phyloP scores from a whole-genome alignment of 768 basidiomycete species.

The Tylopilus intermedius region DNA sequence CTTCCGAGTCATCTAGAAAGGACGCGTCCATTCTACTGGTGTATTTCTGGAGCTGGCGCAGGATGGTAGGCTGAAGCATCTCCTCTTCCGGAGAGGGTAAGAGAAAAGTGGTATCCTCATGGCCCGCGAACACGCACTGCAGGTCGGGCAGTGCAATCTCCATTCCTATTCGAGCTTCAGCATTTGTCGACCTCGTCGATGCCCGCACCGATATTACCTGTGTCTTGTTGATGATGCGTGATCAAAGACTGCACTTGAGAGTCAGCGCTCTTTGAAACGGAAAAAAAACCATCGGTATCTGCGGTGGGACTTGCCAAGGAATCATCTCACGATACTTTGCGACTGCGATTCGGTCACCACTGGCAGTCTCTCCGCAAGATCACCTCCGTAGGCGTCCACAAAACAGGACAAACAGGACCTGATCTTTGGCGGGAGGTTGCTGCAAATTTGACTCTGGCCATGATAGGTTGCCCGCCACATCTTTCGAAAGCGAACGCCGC shows the following conservation, averaged over 20 bases:
- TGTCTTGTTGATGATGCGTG: slow-evolving; percentile 5
- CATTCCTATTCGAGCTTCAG: not conserved
- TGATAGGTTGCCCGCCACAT: slow-evolving; percentile 59
- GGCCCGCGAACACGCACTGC: not conserved
- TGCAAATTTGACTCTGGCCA: slow-evolving; percentile 32
- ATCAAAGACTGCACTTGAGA: slow-evolving; percentile 1
- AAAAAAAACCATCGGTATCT: slow-evolving; percentile 10
- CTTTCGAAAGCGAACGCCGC: slow-evolving; percentile 50
- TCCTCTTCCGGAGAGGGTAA: slow-evolving; percentile 1
- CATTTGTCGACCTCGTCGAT: not conserved
- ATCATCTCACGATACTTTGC: slow-evolving; percentile 27
- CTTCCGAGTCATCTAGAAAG: not conserved
- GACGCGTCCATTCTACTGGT: slow-evolving; percentile 4
- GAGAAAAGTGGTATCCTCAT: slow-evolving; percentile 14
- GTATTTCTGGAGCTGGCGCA: slow-evolving; percentile 18
- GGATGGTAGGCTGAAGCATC: slow-evolving; percentile 1
- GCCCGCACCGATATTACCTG: slow-evolving; percentile 7
- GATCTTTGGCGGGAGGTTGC: slow-evolving; percentile 39
- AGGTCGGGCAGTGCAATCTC: not conserved
- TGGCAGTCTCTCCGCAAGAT: slow-evolving; percentile 42
- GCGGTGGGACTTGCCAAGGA: slow-evolving; percentile 6
- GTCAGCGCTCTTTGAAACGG: slow-evolving; percentile 14
- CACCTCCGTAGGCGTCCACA: slow-evolving; percentile 44
- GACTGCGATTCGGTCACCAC: slow-evolving; percentile 34
- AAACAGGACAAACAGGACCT: slow-evolving; percentile 43